Evolutionary conservation across 1,139 yeast genomes (phyloP).

Genomic region (Meyerozyma carpophila): DNA sequence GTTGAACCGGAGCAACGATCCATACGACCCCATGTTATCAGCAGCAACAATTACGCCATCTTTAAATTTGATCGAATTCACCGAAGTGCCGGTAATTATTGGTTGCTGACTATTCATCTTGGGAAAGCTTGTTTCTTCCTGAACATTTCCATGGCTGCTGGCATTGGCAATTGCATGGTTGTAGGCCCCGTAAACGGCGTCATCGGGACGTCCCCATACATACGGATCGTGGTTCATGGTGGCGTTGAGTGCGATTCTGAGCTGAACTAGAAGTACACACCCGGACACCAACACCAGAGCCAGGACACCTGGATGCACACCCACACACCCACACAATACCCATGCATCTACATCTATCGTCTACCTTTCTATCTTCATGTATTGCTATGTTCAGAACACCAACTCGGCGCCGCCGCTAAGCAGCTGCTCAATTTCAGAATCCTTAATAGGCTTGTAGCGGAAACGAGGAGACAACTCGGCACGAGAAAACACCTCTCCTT

Average conservation of each 20-base stretch:
- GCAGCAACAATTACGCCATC: slow-evolving; percentile 94
- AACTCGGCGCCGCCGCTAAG: slow-evolving; percentile 72
- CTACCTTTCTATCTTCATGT: neutral
- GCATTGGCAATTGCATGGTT: slow-evolving; percentile 65
- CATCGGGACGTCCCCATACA: slow-evolving; percentile 92
- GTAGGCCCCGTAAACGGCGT: slow-evolving; percentile 75
- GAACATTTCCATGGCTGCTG: slow-evolving; percentile 18
- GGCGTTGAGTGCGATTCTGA: neutral
- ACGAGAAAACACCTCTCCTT: slow-evolving; percentile 53
- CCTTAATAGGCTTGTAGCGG: slow-evolving; percentile 58
- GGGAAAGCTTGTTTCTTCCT: slow-evolving; percentile 42
- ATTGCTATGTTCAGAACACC: slow-evolving; percentile 19
- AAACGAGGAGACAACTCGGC: slow-evolving; percentile 65
- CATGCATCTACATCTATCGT: neutral
- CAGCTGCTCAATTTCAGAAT: slow-evolving; percentile 66
- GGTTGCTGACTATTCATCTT: slow-evolving; percentile 89
- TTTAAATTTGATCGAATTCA: slow-evolving; percentile 81
- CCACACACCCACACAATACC: neutral
- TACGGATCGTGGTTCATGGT: slow-evolving; percentile 92
- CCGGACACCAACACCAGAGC: neutral
- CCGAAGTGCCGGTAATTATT: slow-evolving; percentile 94
- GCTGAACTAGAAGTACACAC: neutral
- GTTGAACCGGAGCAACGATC: slow-evolving; percentile 83
- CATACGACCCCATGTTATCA: slow-evolving; percentile 89
- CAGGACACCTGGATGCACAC: no score